These are phyloP conservation scores for Lactifluus piperatus DNA, from an alignment of 768 basidiomycete genomes.

Conservation along the genomic window DNA sequence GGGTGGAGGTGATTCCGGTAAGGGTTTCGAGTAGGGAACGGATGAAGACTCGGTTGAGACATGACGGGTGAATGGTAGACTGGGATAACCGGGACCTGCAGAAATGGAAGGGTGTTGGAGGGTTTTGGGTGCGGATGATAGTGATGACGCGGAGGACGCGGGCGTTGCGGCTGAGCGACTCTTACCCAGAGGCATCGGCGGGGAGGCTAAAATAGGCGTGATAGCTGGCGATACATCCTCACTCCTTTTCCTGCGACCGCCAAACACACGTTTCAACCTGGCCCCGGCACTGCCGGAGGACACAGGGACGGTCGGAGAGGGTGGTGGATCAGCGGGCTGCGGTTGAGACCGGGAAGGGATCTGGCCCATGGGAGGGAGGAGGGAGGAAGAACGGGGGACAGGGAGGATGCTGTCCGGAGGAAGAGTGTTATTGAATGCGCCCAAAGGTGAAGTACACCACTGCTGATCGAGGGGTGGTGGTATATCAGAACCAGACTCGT, in stretches of 20 bases:
- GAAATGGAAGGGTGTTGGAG: slow-evolving; percentile 10
- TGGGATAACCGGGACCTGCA: slow-evolving; percentile 8
- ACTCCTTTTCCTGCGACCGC: slow-evolving; percentile 46
- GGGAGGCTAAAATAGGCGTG: neutral
- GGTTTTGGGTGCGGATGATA: slow-evolving; percentile 7
- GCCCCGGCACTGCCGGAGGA: slow-evolving; percentile 30
- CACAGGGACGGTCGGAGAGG: slow-evolving; percentile 20
- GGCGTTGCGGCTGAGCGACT: slow-evolving; percentile 19
- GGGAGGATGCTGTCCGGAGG: slow-evolving; percentile 23
- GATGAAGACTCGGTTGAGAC: neutral
- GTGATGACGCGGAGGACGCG: slow-evolving; percentile 24
- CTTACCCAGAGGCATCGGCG: slow-evolving; percentile 5
- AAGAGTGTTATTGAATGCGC: slow-evolving; percentile 23
- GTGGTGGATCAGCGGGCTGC: slow-evolving; percentile 21
- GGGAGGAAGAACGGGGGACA: slow-evolving; percentile 27
- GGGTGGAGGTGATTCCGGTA: neutral
- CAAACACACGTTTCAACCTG: slow-evolving; percentile 53
- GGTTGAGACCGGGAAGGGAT: slow-evolving; percentile 23
- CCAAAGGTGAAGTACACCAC: slow-evolving; percentile 26
- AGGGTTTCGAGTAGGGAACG: neutral
- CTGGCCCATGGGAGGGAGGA: slow-evolving; percentile 34
- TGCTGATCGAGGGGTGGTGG: slow-evolving; percentile 35
- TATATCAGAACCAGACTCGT: slow-evolving; percentile 35
- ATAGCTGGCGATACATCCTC: slow-evolving; percentile 33
- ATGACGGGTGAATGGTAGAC: neutral